These are phyloP conservation scores for Dactylellina leptospora DNA, from an alignment of 2,329 filamentous ascomycete genomes.

Conservation along the genomic window DNA sequence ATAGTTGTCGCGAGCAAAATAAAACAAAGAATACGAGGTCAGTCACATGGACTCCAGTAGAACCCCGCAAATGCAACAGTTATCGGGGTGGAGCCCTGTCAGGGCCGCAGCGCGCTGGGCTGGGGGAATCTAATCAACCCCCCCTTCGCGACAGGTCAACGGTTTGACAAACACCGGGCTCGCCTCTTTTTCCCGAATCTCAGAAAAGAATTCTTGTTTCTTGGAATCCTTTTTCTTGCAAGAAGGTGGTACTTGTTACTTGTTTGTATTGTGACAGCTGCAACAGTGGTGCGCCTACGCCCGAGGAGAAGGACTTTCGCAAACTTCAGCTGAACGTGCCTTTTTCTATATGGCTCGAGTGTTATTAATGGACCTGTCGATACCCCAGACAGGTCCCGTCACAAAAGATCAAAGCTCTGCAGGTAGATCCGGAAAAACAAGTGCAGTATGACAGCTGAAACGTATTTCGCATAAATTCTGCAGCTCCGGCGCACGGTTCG, in stretches of 20 bases:
- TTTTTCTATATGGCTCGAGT: too few relatives aligned
- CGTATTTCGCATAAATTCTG: constrained; percentile 49
- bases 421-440: constrained; percentile 34
- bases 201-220: not conserved
- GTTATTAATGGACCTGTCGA: constrained; percentile 12
- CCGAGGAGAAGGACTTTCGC: not conserved
- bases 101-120: constrained; percentile 11
- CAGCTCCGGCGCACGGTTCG: constrained; percentile 52
- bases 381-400: constrained; percentile 6
- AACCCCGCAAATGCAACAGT: constrained; percentile 15
- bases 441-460: constrained; percentile 49
- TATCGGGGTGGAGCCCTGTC: constrained; percentile 6
- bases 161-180: not conserved
- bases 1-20: not conserved
- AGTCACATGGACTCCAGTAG: constrained; percentile 27
- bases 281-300: not conserved
- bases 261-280: constrained; percentile 3
- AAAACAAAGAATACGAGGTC: constrained; percentile 34
- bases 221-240: too few relatives aligned
- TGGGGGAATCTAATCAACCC: not conserved
- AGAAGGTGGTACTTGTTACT: too few relatives aligned
- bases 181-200: not conserved
- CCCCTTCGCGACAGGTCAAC: not conserved
- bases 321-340: not conserved
- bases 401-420: constrained; percentile 24